Conservation (phyloP, 2,329 filamentous ascomycete genomes). For the Pseudogymnoascus sp. region DNA sequence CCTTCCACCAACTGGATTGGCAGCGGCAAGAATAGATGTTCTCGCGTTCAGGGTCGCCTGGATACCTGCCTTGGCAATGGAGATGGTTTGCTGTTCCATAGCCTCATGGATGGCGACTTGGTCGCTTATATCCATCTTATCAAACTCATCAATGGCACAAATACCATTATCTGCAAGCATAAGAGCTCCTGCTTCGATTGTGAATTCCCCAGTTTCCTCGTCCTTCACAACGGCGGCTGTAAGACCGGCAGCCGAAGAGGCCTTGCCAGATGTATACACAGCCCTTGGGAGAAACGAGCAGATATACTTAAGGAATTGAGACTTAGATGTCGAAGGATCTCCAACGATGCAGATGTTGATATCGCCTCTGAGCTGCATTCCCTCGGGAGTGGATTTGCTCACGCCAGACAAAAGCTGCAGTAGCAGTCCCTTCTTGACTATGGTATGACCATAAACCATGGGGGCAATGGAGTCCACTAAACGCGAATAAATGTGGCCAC, state of each 20-base stretch:
- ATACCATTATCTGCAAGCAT: constrained; percentile 97
- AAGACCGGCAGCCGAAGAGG: constrained; percentile 92
- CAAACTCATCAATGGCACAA: constrained; percentile 97
- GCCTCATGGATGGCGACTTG: constrained; percentile 99
- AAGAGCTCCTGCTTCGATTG: constrained; percentile 93
- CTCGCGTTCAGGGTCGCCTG: constrained; percentile 95
- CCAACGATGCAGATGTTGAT: constrained; percentile 99
- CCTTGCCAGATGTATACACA: constrained; percentile 96
- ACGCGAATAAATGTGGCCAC: constrained; percentile 87
- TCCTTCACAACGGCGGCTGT: constrained; percentile 97
- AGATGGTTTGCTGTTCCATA: constrained; percentile 99
- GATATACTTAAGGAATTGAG: constrained; percentile 96
- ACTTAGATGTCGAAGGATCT: constrained; percentile 94
- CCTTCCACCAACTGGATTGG: constrained; percentile 91
- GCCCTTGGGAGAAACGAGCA: constrained; percentile 94
- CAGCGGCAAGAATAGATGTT: constrained; percentile 89
- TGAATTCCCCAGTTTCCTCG: constrained; percentile 97
- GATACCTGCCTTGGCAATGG: constrained; percentile 96
- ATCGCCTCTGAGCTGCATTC: constrained; percentile 91
- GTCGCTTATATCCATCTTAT: constrained; percentile 98
- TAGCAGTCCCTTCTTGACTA: constrained; percentile 94
- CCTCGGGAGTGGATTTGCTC: constrained; percentile 81
- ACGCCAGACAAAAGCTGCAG: constrained; percentile 96
- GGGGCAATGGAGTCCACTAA: constrained; percentile 90
- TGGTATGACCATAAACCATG: constrained; percentile 94